phyloP scores from a whole-genome alignment of 352 stramenopile genomes.

The Pythium oligandrum region DNA sequence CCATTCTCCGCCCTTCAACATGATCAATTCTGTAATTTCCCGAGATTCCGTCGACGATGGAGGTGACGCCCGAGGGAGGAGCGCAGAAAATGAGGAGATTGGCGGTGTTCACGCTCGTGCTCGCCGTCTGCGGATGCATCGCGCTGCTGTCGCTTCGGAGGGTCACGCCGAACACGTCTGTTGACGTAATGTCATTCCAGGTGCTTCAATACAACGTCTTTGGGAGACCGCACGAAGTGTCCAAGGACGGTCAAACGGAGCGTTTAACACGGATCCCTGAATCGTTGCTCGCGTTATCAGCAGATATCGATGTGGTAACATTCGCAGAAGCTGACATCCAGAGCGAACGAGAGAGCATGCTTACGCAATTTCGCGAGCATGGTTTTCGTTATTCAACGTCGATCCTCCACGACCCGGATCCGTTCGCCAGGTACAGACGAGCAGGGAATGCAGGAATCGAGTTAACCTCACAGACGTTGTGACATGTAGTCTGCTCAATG shows the following conservation, averaged over 20 bases:
- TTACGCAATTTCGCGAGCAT: conserved; percentile 43
- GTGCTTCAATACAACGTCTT: conserved; percentile 78
- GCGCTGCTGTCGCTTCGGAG: too few relatives aligned
- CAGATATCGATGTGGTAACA: conserved; percentile 66
- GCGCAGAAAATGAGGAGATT: too few relatives aligned
- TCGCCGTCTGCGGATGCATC: too few relatives aligned
- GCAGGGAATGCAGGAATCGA: too few relatives aligned
- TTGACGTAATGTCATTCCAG: conserved; percentile 10
- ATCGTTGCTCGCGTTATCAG: conserved; percentile 40
- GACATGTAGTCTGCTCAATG: conserved; percentile 52
- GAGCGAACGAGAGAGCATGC: conserved; percentile 50
- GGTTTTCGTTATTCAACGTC: conserved; percentile 62
- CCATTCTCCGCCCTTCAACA: too few relatives aligned
- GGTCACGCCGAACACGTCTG: too few relatives aligned
- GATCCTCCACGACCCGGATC: conserved; percentile 70
- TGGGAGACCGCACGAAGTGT: conserved; percentile 61
- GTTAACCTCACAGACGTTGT: too few relatives aligned
- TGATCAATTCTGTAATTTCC: too few relatives aligned
- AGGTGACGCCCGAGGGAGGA: too few relatives aligned
- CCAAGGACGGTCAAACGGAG: conserved; percentile 61
- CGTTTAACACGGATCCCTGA: conserved; percentile 55
- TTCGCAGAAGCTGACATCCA: conserved; percentile 66
- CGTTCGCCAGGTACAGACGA: conserved; percentile 55
- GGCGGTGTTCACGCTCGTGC: too few relatives aligned
- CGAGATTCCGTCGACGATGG: too few relatives aligned